A percentile compares a stretch with the other conserved stretches of the same genome.
These are phyloP conservation scores for Canavalia gladiata DNA, from an alignment of 306 rosid species.

Conservation along the genomic window DNA sequence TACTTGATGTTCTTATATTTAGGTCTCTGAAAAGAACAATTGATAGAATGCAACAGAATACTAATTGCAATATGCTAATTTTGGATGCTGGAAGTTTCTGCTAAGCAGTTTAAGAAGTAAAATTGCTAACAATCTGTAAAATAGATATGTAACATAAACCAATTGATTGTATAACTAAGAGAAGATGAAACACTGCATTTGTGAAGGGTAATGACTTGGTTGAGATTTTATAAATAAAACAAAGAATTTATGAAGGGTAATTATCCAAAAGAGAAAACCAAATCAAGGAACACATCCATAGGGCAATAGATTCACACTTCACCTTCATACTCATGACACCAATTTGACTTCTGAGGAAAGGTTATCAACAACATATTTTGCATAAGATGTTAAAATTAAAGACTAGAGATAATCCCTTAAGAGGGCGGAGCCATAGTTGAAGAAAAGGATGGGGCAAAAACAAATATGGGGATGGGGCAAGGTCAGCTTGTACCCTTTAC, in stretches of 20 bases:
- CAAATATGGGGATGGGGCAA: neutral
- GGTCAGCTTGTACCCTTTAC: neutral
- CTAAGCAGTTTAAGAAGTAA: neutral
- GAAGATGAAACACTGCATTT: neutral
- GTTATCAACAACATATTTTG: neutral
- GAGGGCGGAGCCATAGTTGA: neutral
- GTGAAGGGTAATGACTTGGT: too few species aligned
- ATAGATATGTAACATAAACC: neutral
- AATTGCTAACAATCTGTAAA: neutral
- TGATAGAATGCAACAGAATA: neutral
- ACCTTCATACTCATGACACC: neutral
- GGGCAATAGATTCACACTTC: neutral
- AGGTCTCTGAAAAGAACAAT: neutral
- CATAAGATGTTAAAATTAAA: neutral
- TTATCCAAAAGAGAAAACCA: neutral
- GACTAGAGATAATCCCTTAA: neutral
- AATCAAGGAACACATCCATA: constrained; percentile 1
- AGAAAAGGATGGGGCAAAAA: neutral
- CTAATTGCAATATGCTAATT: neutral
- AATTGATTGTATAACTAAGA: neutral
- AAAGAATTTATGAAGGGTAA: constrained; percentile 5
- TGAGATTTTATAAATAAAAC: neutral
- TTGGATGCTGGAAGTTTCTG: neutral
- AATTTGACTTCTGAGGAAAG: neutral
- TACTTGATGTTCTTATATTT: neutral